Conservation (phyloP, 192 early-diverging fungal genomes). For the Coemansia sp. region DNA sequence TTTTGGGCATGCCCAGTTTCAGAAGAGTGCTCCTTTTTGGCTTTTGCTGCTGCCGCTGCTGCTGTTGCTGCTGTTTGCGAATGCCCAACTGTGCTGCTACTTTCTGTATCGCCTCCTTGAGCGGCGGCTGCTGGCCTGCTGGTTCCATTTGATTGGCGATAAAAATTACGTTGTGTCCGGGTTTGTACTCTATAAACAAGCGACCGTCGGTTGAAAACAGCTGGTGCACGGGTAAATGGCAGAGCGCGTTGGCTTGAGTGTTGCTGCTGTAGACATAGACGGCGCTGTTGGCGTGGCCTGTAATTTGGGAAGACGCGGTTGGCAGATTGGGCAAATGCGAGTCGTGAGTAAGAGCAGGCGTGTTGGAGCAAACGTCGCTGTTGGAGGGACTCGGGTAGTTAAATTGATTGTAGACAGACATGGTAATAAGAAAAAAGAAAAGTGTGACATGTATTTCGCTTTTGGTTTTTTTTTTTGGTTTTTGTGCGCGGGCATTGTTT, state of each 20-base stretch:
- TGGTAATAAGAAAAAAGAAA: background rate
- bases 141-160: conserved; percentile 16
- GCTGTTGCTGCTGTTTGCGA: background rate
- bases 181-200: conserved; percentile 29
- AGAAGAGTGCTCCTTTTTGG: background rate
- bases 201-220: conserved; percentile 15
- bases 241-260: background rate
- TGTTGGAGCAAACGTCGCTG: background rate
- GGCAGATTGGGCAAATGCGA: background rate
- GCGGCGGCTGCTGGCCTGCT: too few relatives aligned
- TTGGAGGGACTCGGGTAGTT: background rate
- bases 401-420: background rate
- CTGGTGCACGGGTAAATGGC: conserved; percentile 19
- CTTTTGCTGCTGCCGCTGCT: background rate
- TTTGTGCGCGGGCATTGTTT: background rate
- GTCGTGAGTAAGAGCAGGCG: background rate
- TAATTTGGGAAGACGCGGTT: conserved; percentile 12
- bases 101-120: background rate
- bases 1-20: conserved; percentile 2
- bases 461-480: background rate
- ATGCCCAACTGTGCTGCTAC: background rate
- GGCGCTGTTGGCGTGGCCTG: background rate
- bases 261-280: conserved; percentile 3
- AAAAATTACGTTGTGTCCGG: conserved; percentile 26
- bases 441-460: background rate